Evolutionary conservation across 805 yeast genomes (phyloP).

Genomic region (Pichia pseudocactophila): DNA sequence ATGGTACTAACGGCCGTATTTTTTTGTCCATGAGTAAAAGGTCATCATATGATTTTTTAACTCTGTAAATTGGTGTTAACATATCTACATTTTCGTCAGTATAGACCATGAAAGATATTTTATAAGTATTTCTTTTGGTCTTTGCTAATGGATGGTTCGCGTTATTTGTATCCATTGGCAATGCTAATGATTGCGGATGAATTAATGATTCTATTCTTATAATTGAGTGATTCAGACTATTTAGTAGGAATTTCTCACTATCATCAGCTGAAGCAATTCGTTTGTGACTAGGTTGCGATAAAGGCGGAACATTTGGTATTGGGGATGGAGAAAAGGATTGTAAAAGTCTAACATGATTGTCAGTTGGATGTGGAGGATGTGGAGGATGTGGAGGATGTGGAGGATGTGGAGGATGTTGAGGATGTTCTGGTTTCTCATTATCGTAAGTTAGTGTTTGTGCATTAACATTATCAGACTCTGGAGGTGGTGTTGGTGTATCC

Average conservation of each 20-base stretch:
- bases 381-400: neutral
- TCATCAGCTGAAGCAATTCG: conserved; percentile 4
- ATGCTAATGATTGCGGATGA: conserved; percentile 19
- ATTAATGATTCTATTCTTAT: conserved; percentile 25
- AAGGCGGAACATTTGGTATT: neutral
- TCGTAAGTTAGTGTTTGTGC: too few species aligned
- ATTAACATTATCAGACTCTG: neutral
- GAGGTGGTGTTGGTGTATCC: neutral
- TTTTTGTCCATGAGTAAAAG: conserved; percentile 53
- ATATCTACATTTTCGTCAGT: conserved; percentile 52
- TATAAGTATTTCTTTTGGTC: conserved; percentile 44
- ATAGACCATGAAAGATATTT: conserved; percentile 50
- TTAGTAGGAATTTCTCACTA: conserved; percentile 21
- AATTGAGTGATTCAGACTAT: conserved; percentile 22
- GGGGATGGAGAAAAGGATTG: neutral
- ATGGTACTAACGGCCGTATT: conserved; percentile 36
- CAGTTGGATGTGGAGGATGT: neutral
- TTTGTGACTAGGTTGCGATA: neutral
- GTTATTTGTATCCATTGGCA: conserved; percentile 16
- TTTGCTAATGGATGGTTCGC: neutral
- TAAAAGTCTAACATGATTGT: neutral
- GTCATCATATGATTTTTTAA: conserved; percentile 54
- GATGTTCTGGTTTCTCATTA: neutral
- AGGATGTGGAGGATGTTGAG: neutral
- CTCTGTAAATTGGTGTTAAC: conserved; percentile 52